Conservation (phyloP, 2,329 filamentous ascomycete genomes). For the Fusarium vanettenii region DNA sequence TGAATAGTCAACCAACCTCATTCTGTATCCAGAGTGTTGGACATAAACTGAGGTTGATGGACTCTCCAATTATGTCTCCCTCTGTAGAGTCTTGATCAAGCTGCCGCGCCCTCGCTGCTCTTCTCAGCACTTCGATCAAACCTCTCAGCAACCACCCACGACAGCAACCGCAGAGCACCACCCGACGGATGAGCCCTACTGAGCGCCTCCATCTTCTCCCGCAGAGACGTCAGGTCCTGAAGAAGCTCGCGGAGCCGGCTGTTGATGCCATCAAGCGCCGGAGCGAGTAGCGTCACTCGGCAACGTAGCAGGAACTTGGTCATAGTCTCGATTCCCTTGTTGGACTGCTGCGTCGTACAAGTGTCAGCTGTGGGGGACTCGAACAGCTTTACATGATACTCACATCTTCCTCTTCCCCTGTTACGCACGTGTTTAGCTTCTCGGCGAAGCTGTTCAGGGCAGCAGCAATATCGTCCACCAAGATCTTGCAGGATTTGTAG, state of each 20-base stretch:
- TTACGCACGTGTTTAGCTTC: not conserved
- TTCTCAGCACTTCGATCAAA: not conserved
- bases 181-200: not conserved
- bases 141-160: not conserved
- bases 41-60: not conserved
- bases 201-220: not conserved
- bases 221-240: not conserved
- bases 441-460: not conserved
- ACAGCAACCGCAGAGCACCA: not conserved
- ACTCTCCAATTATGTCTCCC: not conserved
- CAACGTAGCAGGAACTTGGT: not conserved
- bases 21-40: not conserved
- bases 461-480: not conserved
- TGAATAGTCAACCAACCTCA: not conserved
- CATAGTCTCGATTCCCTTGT: not conserved
- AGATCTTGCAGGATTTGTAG: not conserved
- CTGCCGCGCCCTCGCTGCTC: not conserved
- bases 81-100: not conserved
- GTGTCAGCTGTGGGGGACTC: not conserved
- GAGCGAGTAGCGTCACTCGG: not conserved
- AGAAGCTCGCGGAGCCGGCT: not conserved
- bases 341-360: not conserved
- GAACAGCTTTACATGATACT: not conserved
- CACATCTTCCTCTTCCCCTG: not conserved
- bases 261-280: not conserved